phyloP scores from a whole-genome alignment of 1,139 yeast genomes.

The Pichia sp. region DNA sequence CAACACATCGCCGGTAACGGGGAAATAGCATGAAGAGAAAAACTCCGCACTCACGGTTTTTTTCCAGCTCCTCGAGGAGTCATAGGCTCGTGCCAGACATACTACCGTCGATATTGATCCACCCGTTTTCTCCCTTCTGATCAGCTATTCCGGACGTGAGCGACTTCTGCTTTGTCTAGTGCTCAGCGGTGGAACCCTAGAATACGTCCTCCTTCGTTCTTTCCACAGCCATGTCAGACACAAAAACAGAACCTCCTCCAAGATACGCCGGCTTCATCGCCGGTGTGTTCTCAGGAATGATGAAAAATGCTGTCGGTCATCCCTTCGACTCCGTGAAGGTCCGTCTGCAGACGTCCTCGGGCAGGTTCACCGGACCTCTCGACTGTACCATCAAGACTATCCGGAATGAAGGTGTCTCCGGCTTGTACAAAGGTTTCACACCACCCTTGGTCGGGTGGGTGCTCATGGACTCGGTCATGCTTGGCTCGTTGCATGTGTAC shows the following conservation, averaged over 20 bases:
- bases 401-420: constrained; percentile 66
- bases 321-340: constrained; percentile 92
- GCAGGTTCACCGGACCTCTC: constrained; percentile 73
- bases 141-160: no score
- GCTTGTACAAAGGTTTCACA: constrained; percentile 83
- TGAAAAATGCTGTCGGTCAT: constrained; percentile 86
- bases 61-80: not conserved
- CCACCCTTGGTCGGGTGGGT: constrained; percentile 95
- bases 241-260: constrained; percentile 36
- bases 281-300: constrained; percentile 81
- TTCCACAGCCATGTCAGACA: constrained; percentile 4
- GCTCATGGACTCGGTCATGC: constrained; percentile 83
- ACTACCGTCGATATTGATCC: no score
- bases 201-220: not conserved
- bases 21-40: not conserved
- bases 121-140: not conserved
- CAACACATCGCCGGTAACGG: not conserved
- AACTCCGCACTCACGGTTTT: not conserved
- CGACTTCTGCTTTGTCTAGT: no score
- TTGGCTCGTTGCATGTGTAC: constrained; percentile 80
- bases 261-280: constrained; percentile 76
- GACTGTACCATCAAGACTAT: constrained; percentile 75
- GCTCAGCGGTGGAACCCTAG: no score
- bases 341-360: constrained; percentile 72
- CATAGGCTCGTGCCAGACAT: not conserved